Evolutionary conservation across 768 basidiomycete genomes (phyloP), one percentile per base, ranked within the genome.

Genomic region (Strobilomyces confusus): DNA sequence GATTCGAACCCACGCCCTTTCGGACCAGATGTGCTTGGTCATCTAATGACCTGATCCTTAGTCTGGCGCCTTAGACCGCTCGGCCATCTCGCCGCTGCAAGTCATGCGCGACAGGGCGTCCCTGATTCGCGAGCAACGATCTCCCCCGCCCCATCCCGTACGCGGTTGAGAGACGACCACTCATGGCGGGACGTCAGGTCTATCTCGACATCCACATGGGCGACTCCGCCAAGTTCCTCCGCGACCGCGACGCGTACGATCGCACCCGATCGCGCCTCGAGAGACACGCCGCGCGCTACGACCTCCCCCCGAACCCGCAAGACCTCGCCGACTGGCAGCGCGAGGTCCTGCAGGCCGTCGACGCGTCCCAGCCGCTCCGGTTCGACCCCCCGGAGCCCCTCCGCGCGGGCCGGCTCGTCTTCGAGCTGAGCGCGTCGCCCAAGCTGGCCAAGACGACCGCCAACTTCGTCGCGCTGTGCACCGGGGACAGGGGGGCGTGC

Each of bases 51-150:
- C 62, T 67, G n/a, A 13, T 70, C 75, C 77, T 78, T 79, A 80
- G 77, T 80, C 79, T 79, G 79, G 78, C 78, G 78, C 78, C 78
- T 77, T 80, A 73, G 77, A 79, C 78, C 79, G 75, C 78, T 79
- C 79, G 78, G 78, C 78, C 33, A 13, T 34, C 29, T 29, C 29
- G 9, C 29, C 29, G 29, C 6, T 8, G 29, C 9, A 1, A 7
- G 29, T 8, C 29, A 9, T 6, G 29, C 5, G 3, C 6, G 29
- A 29, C 29, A 29, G 1, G 29, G 1, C 7, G 29, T 29, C 29
- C 6, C 29, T 29, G 29, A n/a, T n/a, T n/a, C n/a, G n/a, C n/a
- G n/a, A n/a, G n/a, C n/a, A n/a, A 15, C n/a, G 20, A 20, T 19
- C n/a, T 2, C 2, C 38, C 19, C 38, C 2, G 3, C 5, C 7